Percentiles rank a stretch among this genome's conserved stretches.
Conservation (phyloP, 257 asterid genomes). For the Petunia axillaris region DNA sequence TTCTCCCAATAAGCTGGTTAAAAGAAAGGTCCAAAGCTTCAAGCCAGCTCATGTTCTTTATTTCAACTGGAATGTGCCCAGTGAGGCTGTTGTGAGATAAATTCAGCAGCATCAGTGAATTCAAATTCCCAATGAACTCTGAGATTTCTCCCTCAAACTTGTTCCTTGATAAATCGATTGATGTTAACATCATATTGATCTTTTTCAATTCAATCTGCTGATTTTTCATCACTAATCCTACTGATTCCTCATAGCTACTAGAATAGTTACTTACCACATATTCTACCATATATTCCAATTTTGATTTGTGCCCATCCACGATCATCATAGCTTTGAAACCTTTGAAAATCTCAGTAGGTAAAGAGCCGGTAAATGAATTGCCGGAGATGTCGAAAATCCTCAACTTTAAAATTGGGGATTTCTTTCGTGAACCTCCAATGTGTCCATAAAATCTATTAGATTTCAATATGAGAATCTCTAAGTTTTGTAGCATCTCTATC, state of each 20-base stretch:
- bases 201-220: not conserved
- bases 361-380: conserved; percentile 18
- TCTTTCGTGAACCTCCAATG: not conserved
- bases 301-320: not conserved
- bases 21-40: conserved; percentile 24
- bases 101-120: conserved; percentile 5
- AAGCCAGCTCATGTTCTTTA: not conserved
- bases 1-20: not conserved
- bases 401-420: not conserved
- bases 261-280: not conserved
- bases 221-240: not conserved
- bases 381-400: not conserved
- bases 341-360: not conserved
- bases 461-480: conserved; percentile 6
- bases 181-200: not conserved
- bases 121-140: not conserved
- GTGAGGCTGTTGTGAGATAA: not conserved
- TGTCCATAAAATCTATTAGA: conserved; percentile 23
- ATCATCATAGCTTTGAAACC: no score
- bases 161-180: not conserved
- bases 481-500: not conserved
- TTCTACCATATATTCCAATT: not conserved
- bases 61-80: not conserved
- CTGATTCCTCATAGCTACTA: not conserved
- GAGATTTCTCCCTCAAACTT: conserved; percentile 17